Evolutionary conservation across 257 asterid genomes (phyloP).

Genomic region (Apocynum venetum): DNA sequence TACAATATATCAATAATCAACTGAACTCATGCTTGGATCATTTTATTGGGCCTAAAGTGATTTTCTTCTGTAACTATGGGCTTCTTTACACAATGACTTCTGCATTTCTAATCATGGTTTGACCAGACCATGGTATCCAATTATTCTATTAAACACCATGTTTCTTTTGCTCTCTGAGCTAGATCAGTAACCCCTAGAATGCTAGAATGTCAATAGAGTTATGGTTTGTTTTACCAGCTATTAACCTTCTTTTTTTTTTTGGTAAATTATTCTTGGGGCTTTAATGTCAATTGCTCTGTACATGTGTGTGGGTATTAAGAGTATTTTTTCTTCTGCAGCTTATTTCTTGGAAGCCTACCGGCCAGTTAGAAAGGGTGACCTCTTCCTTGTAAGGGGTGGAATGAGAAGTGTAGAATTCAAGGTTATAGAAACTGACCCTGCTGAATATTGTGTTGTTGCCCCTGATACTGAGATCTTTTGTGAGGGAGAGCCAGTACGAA

Average conservation of each 20-base stretch:
- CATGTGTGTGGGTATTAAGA: not conserved
- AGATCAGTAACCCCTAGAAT: not conserved
- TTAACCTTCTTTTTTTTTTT: too few relatives aligned
- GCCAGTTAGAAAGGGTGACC: constrained; percentile 77
- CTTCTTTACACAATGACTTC: not conserved
- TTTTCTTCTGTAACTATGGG: not conserved
- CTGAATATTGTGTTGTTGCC: constrained; percentile 79
- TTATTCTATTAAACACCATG: not conserved
- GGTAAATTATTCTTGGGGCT: not conserved
- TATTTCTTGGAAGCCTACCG: constrained; percentile 79
- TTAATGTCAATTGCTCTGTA: too few relatives aligned
- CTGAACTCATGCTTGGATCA: not conserved
- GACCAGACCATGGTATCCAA: not conserved
- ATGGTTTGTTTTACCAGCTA: not conserved
- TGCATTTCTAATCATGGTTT: not conserved
- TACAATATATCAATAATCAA: not conserved
- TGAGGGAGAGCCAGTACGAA: constrained; percentile 73
- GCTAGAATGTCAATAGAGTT: not conserved
- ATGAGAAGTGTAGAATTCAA: constrained; percentile 85
- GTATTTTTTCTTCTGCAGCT: constrained; percentile 36
- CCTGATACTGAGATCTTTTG: constrained; percentile 87
- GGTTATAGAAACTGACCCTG: constrained; percentile 72
- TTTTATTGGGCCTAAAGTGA: not conserved
- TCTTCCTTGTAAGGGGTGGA: constrained; percentile 80
- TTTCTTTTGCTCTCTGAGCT: not conserved